phyloP scores from a whole-genome alignment of 2,329 filamentous ascomycete genomes.

The Didymella segeticola region DNA sequence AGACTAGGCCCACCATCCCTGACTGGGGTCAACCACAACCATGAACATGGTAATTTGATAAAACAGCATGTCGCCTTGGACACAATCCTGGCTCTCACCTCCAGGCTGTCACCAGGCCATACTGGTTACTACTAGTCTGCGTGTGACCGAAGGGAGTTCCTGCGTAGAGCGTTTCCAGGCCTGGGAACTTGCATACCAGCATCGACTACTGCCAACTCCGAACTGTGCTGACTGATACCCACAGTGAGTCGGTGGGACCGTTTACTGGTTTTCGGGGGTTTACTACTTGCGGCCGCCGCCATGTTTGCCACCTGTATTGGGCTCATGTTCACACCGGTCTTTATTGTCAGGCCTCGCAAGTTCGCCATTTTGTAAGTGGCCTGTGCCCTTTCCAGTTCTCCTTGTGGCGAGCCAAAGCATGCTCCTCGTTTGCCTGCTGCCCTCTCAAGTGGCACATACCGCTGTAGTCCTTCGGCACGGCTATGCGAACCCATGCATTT shows the following conservation, averaged over 20 bases:
- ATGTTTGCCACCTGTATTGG: constrained; percentile 95
- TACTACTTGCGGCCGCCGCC: constrained; percentile 63
- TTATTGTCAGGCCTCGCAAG: constrained; percentile 83
- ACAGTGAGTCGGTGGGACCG: constrained; percentile 97
- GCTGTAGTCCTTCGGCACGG: constrained; percentile 31
- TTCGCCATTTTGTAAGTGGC: constrained; percentile 93
- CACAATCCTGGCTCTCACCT: constrained; percentile 12
- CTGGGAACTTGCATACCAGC: constrained; percentile 47
- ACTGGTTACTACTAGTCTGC: constrained; percentile 34
- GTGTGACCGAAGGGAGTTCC: constrained; percentile 51
- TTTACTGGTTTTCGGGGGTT: constrained; percentile 78
- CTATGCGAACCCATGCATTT: constrained; percentile 43
- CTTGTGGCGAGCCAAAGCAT: constrained; percentile 21
- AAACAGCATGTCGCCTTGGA: constrained; percentile 23
- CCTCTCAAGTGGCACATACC: constrained; percentile 34
- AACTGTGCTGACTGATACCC: constrained; percentile 42
- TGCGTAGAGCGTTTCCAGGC: constrained; percentile 47
- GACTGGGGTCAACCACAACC: constrained; percentile 22
- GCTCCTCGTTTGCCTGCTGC: constrained; percentile 28
- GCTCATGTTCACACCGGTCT: constrained; percentile 74
- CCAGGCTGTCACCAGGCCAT: constrained; percentile 38
- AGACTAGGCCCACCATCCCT: constrained; percentile 36
- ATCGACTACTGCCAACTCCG: constrained; percentile 29
- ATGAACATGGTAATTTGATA: constrained; percentile 31
- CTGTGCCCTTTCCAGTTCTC: constrained; percentile 17